Percentiles rank a stretch among this genome's conserved stretches.
Conservation (phyloP, 2,329 filamentous ascomycete species). For the Periconia sp. region DNA sequence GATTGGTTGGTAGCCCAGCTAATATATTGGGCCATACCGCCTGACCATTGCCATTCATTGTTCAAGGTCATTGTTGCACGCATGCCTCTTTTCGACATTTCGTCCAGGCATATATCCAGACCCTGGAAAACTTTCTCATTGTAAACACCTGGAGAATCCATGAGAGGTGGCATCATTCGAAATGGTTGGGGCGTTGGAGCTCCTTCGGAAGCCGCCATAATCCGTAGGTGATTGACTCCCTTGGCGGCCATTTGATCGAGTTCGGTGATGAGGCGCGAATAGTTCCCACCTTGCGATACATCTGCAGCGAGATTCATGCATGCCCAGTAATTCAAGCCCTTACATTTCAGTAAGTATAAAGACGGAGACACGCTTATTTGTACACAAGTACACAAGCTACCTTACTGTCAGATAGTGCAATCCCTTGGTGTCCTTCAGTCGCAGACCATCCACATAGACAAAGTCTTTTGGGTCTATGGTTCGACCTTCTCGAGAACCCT, state of each 20-base stretch:
- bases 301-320: conserved; percentile 49
- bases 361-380: neutral
- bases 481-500: conserved; percentile 12
- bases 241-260: conserved; percentile 49
- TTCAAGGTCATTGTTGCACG: conserved; percentile 49
- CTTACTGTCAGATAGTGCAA: conserved; percentile 44
- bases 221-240: conserved; percentile 48
- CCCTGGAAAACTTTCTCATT: conserved; percentile 47
- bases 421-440: conserved; percentile 42
- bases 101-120: conserved; percentile 46
- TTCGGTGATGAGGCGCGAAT: conserved; percentile 44
- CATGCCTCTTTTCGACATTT: conserved; percentile 49
- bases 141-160: conserved; percentile 45
- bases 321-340: conserved; percentile 50
- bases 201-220: conserved; percentile 49
- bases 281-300: conserved; percentile 42
- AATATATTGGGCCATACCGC: conserved; percentile 48
- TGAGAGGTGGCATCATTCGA: conserved; percentile 47
- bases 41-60: conserved; percentile 50
- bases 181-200: conserved; percentile 47
- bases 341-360: neutral
- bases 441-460: conserved; percentile 41
- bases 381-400: conserved; percentile 4
- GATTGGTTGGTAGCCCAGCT: conserved; percentile 42
- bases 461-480: conserved; percentile 40